Percentiles rank a stretch among this genome's conserved stretches.
Evolutionary conservation across 2,329 filamentous ascomycete genomes (phyloP).

Genomic region (Diaporthe sp.): DNA sequence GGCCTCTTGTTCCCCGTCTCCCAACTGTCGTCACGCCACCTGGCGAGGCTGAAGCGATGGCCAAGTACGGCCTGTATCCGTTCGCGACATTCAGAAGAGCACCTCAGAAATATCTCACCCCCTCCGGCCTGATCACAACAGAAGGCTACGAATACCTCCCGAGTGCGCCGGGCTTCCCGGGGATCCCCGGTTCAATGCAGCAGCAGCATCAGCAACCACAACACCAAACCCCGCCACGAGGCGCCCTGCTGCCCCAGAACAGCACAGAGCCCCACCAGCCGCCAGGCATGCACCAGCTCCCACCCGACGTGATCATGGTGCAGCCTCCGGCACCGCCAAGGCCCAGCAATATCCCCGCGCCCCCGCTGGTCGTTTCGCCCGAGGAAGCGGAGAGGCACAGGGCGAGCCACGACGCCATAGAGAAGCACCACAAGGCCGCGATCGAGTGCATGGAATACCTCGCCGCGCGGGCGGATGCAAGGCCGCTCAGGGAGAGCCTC

Average conservation of each 20-base stretch:
- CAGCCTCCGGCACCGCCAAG: slow-evolving; percentile 1
- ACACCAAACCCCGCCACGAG: not conserved
- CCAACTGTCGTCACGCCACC: not conserved
- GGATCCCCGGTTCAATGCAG: too few species aligned
- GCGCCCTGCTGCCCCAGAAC: not conserved
- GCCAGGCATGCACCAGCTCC: not conserved
- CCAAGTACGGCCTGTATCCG: slow-evolving; percentile 29
- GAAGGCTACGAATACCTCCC: slow-evolving; percentile 36
- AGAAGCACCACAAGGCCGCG: slow-evolving; percentile 7
- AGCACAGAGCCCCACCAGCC: not conserved
- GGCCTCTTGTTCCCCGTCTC: not conserved
- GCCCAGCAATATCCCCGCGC: slow-evolving; percentile 18
- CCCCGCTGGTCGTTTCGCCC: slow-evolving; percentile 19
- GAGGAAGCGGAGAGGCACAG: slow-evolving; percentile 25
- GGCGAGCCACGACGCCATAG: not conserved
- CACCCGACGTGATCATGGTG: not conserved
- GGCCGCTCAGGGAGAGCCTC: slow-evolving; percentile 24
- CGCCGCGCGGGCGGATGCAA: slow-evolving; percentile 6
- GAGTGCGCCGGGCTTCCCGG: not conserved
- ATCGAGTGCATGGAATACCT: slow-evolving; percentile 35
- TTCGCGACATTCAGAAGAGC: slow-evolving; percentile 1
- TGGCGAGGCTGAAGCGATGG: slow-evolving; percentile 31
- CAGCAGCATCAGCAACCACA: slow-evolving; percentile 8
- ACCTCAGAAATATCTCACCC: slow-evolving; percentile 25
- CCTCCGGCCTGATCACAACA: slow-evolving; percentile 15